Conservation (phyloP, 2,329 filamentous ascomycete species). For the Thyridium curvatum region DNA sequence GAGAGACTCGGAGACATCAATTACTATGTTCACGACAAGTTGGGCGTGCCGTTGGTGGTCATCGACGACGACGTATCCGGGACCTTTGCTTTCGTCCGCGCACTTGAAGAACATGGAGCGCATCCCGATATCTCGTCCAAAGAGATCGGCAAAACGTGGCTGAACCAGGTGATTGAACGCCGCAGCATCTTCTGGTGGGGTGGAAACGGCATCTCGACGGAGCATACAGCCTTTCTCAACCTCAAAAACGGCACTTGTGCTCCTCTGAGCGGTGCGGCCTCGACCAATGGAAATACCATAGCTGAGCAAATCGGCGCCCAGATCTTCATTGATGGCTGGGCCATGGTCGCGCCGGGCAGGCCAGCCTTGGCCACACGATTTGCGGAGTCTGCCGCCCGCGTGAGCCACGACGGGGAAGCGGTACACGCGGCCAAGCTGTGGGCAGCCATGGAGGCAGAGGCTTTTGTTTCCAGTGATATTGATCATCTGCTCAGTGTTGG, state of each 20-base stretch:
- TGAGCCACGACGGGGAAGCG: conserved; percentile 30
- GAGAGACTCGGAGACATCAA: conserved; percentile 20
- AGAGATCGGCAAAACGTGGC: conserved; percentile 21
- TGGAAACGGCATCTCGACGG: conserved; percentile 27
- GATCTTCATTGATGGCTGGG: conserved; percentile 31
- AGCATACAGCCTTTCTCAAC: conserved; percentile 30
- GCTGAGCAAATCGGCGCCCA: conserved; percentile 30
- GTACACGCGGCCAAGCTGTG: conserved; percentile 28
- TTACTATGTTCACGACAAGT: conserved; percentile 23
- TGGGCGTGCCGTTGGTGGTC: conserved; percentile 19
- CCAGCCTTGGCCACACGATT: conserved; percentile 21
- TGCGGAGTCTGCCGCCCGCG: conserved; percentile 22
- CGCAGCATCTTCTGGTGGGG: conserved; percentile 30
- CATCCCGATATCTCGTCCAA: conserved; percentile 8
- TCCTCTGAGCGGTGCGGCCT: conserved; percentile 20
- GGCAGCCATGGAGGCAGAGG: conserved; percentile 31
- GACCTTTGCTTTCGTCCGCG: conserved; percentile 27
- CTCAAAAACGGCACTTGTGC: conserved; percentile 26
- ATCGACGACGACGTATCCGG: conserved; percentile 26
- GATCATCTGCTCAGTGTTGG: conserved; percentile 24
- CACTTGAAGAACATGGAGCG: conserved; percentile 22
- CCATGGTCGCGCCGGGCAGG: conserved; percentile 21
- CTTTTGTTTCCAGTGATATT: conserved; percentile 23
- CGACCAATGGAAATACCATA: conserved; percentile 20
- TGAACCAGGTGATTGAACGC: conserved; percentile 22